Evolutionary conservation across 2,329 filamentous ascomycete species (phyloP), one percentile per base, ranked within the genome.

Genomic region (Arthroderma sp.): DNA sequence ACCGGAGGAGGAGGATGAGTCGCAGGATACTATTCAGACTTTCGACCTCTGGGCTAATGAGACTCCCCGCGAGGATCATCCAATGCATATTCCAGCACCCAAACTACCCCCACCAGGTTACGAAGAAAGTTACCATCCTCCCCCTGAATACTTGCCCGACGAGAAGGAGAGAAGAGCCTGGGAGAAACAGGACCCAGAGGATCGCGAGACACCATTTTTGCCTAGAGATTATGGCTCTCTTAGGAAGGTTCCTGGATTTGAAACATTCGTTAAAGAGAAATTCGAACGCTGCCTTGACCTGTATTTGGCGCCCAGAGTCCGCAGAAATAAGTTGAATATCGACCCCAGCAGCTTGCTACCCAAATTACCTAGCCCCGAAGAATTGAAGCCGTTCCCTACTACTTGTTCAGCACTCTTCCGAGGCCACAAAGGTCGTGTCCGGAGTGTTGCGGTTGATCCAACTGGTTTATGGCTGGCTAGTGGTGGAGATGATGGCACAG

Each of bases 1-100:
- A 2, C 83, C 84, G 0, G 79, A 83, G 66, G 87, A 88, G 64
- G 80, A 84, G 61, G 82, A 91, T 62, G 83, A 88, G 57, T 81
- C 87, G 55, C 83, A 88, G 57, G 78, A 87, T 59, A 83, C 87
- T 56, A 77, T 86, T 41, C 80, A 81, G 23, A 84, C 84, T 66
- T 95, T 90, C 67, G 93, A 98, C 68, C 81, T 98, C 56, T 98
- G 93, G 93, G 89, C 91, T 56, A 88, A 97, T 67, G 91, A 98
- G 71, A 82, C 86, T 64, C 83, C 88, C 9, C 81, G 86, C 64
- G 82, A 87, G 35, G 86, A 91, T 60, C 88, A 97, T 70, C 78
- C 87, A 37, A 97, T 97, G 91, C 88, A 96, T 67, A 86, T 97
- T 56, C 87, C 93, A 15, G 91, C 93, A 1, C 93, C 93, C 4